Evolutionary conservation across 345 rosid genomes (phyloP).

Genomic region (Cardamine occulta): DNA sequence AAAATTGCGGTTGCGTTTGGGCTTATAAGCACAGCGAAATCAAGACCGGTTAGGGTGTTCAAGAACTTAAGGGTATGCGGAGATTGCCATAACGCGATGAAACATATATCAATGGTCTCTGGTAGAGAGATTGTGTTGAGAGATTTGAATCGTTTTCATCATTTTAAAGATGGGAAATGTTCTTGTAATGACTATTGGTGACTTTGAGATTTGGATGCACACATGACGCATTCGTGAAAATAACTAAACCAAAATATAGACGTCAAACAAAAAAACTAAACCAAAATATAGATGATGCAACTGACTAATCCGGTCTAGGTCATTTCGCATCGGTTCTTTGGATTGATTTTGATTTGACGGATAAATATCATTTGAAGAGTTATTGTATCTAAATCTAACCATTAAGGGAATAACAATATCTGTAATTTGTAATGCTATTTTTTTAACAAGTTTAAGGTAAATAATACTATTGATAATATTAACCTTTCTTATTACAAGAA

Average conservation of each 20-base stretch:
- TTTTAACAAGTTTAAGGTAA: no score
- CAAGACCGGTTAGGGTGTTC: slow-evolving; percentile 66
- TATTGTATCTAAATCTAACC: no score
- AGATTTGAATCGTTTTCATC: slow-evolving; percentile 79
- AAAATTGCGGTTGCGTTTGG: slow-evolving; percentile 77
- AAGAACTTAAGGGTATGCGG: slow-evolving; percentile 74
- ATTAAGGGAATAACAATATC: no score
- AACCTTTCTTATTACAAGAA: no score
- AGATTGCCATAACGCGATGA: slow-evolving; percentile 77
- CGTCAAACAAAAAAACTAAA: not conserved
- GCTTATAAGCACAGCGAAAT: slow-evolving; percentile 55
- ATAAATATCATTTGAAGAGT: not conserved
- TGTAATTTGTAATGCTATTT: no score
- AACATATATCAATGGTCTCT: slow-evolving; percentile 54
- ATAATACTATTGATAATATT: no score
- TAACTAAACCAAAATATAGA: not conserved
- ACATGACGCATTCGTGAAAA: not conserved
- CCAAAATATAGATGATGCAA: not conserved
- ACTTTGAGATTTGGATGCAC: slow-evolving; percentile 7
- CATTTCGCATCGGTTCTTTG: not conserved
- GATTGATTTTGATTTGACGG: not conserved
- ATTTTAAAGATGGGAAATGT: slow-evolving; percentile 73
- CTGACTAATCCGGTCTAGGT: not conserved
- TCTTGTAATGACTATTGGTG: slow-evolving; percentile 83
- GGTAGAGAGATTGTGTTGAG: slow-evolving; percentile 73